Percentiles rank a stretch among this genome's conserved stretches.
These are phyloP conservation scores for Aureobasidium sp. DNA, from an alignment of 2,329 filamentous ascomycete genomes.

Conservation along the genomic window DNA sequence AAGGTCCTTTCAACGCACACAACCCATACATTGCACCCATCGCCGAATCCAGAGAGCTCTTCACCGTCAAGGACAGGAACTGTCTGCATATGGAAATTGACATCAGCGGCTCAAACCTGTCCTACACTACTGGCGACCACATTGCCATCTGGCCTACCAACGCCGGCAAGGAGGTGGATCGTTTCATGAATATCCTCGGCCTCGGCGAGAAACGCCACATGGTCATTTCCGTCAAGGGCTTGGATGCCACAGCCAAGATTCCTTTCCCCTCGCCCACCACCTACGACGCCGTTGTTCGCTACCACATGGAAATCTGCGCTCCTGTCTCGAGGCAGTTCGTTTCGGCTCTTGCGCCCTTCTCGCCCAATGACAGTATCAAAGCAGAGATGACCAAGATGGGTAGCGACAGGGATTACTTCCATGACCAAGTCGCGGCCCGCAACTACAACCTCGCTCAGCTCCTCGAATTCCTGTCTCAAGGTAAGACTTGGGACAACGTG, in stretches of 20 bases:
- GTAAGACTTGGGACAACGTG: slow-evolving; percentile 71
- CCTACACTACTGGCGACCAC: slow-evolving; percentile 94
- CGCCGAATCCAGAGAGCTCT: slow-evolving; percentile 81
- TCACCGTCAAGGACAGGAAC: slow-evolving; percentile 82
- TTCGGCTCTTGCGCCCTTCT: slow-evolving; percentile 77
- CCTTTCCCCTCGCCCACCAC: slow-evolving; percentile 96
- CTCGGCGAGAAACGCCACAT: slow-evolving; percentile 68
- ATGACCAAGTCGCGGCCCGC: slow-evolving; percentile 70
- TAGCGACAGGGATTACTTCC: slow-evolving; percentile 92
- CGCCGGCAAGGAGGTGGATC: slow-evolving; percentile 82
- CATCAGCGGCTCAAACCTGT: slow-evolving; percentile 79
- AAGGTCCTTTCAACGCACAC: slow-evolving; percentile 90
- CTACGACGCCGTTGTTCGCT: slow-evolving; percentile 85
- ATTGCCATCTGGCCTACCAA: slow-evolving; percentile 97
- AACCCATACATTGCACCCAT: slow-evolving; percentile 86
- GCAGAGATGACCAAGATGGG: slow-evolving; percentile 83
- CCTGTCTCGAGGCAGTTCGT: slow-evolving; percentile 95
- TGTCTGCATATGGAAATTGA: slow-evolving; percentile 96
- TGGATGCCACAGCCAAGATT: slow-evolving; percentile 93
- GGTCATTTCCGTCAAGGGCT: slow-evolving; percentile 81
- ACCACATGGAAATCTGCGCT: slow-evolving; percentile 94
- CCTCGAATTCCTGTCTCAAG: slow-evolving; percentile 64
- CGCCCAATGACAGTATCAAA: slow-evolving; percentile 77
- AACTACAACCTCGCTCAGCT: slow-evolving; percentile 87
- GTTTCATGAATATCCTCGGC: slow-evolving; percentile 73